These are phyloP conservation scores for Taxawa tesnikishii DNA, from an alignment of 2,329 filamentous ascomycete species.

Conservation along the genomic window DNA sequence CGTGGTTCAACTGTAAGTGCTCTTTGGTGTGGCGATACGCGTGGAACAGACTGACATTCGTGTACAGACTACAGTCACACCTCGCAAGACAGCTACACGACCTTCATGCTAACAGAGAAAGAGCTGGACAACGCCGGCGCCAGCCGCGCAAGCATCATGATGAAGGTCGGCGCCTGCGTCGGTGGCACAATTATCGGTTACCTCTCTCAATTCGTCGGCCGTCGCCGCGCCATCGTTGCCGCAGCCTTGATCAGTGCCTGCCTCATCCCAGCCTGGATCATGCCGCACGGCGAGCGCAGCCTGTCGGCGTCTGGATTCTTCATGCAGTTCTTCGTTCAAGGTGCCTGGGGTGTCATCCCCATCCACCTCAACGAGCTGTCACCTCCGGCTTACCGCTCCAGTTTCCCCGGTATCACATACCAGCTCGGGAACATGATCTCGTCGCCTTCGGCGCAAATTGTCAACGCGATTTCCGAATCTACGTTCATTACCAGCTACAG, in stretches of 20 bases:
- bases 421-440: slow-evolving; percentile 62
- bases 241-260: slow-evolving; percentile 47
- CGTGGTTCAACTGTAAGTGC: slow-evolving; percentile 39
- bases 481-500: slow-evolving; percentile 40
- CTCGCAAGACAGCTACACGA: slow-evolving; percentile 70
- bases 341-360: slow-evolving; percentile 55
- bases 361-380: slow-evolving; percentile 66
- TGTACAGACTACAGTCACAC: slow-evolving; percentile 65
- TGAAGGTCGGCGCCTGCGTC: slow-evolving; percentile 66
- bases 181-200: slow-evolving; percentile 65
- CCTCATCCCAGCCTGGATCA: slow-evolving; percentile 59
- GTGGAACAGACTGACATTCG: neutral
- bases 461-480: slow-evolving; percentile 60
- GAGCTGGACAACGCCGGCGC: slow-evolving; percentile 51
- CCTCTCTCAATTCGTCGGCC: slow-evolving; percentile 61
- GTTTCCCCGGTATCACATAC: slow-evolving; percentile 59
- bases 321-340: slow-evolving; percentile 57
- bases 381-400: slow-evolving; percentile 56
- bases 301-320: slow-evolving; percentile 56
- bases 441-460: slow-evolving; percentile 43
- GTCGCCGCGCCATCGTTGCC: slow-evolving; percentile 54
- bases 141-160: slow-evolving; percentile 65
- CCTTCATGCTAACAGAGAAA: slow-evolving; percentile 65
- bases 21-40: no score
- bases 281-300: slow-evolving; percentile 45